Base-by-base conservation (phyloP, 768 basidiomycete species). In the Tulasnella sp. region DNA sequence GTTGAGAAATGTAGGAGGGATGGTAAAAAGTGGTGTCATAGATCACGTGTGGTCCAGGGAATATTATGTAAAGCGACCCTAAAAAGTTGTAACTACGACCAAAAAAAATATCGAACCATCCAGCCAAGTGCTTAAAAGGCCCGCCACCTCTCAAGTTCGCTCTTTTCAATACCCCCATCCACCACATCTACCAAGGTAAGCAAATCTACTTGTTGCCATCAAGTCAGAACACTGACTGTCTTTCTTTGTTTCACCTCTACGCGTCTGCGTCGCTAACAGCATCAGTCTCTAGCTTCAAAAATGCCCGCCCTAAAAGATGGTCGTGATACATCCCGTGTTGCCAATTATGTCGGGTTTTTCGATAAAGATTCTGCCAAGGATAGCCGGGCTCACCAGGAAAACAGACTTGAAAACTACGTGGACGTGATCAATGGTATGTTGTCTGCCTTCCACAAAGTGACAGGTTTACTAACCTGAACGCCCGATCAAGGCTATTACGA, bases 271-370 rank as follows among this genome's bases (percentile, higher is more conserved):
- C n/a, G 53, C 58, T 34, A 47, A 62, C 12, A 58, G 55, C 37
- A 63, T 65, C 53, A 41, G 33, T 24, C 32, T 37, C 37, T 29
- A 8, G 12, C 37, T 19, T 9, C 7, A 53, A 56, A n/a, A n/a
- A 22, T 33, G 58, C 22, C 5, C 6, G 16, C 27, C n/a, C n/a
- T 16, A 22, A 32, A 16, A 10, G 83, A 84, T 58, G 79, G 76
- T 49, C 79, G 82, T 45, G 67, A 77, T 44, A 69, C 70, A 57
- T 67, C 70, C 57, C 84, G 87, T 42, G 82, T 89, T 40, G 78
- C 77, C 63, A 79, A 78, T 66, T 98, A 99, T 69, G 82, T 82
- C 59, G 78, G 77, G 61, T 90, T 88, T 69, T 99, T 93, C 92
- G 75, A 91, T 56, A 81, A 83, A 63, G 83, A 93, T 64, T 70